A percentile compares a stretch with the other conserved stretches of the same genome.
These are phyloP conservation scores for Penicillium parvum DNA, from an alignment of 495 filamentous ascomycete genomes.

Conservation along the genomic window DNA sequence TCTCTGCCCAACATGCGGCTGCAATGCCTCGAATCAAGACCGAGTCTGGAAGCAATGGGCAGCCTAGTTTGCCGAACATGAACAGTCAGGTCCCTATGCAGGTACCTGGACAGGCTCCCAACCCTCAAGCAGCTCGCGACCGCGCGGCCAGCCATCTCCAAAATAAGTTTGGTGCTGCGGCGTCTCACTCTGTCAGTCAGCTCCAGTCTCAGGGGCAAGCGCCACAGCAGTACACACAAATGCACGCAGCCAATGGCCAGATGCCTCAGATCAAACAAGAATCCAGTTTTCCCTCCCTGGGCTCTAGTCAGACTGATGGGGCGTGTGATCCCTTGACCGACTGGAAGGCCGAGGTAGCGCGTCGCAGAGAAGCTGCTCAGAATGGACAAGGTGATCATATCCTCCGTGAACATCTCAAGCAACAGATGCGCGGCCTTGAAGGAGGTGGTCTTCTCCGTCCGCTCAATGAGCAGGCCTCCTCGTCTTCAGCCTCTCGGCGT, in stretches of 20 bases:
- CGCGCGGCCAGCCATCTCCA: conserved; percentile 65
- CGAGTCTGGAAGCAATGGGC: conserved; percentile 60
- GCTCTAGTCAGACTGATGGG: conserved; percentile 68
- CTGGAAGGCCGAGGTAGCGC: conserved; percentile 56
- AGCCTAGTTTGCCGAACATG: conserved; percentile 38
- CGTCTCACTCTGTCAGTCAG: conserved; percentile 65
- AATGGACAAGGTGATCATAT: conserved; percentile 54
- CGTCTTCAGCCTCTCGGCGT: conserved; percentile 13
- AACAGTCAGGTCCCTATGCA: conserved; percentile 20
- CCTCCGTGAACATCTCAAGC: conserved; percentile 40
- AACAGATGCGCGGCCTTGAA: conserved; percentile 65
- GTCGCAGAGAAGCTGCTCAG: conserved; percentile 52
- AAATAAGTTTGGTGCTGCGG: conserved; percentile 64
- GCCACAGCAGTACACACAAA: conserved; percentile 42
- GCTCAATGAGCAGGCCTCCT: conserved; percentile 33
- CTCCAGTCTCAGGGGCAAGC: conserved; percentile 47
- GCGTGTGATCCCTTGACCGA: conserved; percentile 48
- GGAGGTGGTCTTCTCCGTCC: conserved; percentile 80
- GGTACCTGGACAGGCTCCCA: conserved; percentile 33
- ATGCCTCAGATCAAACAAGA: conserved; percentile 47
- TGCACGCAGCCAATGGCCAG: conserved; percentile 42
- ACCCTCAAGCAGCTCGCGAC: conserved; percentile 53
- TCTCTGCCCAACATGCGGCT: conserved; percentile 3
- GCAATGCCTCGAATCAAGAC: conserved; percentile 61
- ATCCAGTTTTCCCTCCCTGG: conserved; percentile 40